phyloP scores from a whole-genome alignment of 2,329 filamentous ascomycete genomes.

The Aspergillus tamarii region DNA sequence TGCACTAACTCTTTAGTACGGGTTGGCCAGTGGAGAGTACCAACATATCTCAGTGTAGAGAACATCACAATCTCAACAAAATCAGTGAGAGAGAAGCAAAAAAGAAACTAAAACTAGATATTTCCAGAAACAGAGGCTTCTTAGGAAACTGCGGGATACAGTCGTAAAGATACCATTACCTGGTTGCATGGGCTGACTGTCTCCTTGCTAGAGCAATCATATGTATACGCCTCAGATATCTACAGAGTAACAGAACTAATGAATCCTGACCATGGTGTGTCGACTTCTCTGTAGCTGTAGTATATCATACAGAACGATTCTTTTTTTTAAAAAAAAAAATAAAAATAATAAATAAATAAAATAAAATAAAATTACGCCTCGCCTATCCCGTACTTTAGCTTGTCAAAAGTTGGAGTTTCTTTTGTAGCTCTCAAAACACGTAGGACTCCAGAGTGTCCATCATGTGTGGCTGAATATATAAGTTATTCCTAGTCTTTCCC shows the following conservation, averaged over 20 bases:
- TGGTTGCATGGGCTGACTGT: too few relatives aligned
- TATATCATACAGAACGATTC: neutral
- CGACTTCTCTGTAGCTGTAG: neutral
- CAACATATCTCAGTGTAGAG: neutral
- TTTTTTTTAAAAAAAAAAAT: too few relatives aligned
- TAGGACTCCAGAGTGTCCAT: neutral
- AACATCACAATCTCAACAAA: too few relatives aligned
- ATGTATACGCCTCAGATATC: too few relatives aligned
- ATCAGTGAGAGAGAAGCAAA: too few relatives aligned
- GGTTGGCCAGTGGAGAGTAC: neutral
- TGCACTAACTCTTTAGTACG: neutral
- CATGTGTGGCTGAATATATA: neutral
- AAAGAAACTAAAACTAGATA: too few relatives aligned
- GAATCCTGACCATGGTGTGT: too few relatives aligned
- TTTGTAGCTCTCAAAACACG: neutral
- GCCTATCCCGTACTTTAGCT: neutral
- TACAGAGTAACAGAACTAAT: neutral
- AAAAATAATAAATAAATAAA: too few relatives aligned
- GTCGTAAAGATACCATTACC: too few relatives aligned
- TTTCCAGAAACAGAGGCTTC: too few relatives aligned
- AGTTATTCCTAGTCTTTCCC: neutral
- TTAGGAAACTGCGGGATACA: too few relatives aligned
- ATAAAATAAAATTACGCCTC: neutral
- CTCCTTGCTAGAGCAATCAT: neutral
- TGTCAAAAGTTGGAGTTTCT: neutral